Base-by-base conservation (phyloP, 305 asterid genomes). In the Fraxinus sp. region DNA sequence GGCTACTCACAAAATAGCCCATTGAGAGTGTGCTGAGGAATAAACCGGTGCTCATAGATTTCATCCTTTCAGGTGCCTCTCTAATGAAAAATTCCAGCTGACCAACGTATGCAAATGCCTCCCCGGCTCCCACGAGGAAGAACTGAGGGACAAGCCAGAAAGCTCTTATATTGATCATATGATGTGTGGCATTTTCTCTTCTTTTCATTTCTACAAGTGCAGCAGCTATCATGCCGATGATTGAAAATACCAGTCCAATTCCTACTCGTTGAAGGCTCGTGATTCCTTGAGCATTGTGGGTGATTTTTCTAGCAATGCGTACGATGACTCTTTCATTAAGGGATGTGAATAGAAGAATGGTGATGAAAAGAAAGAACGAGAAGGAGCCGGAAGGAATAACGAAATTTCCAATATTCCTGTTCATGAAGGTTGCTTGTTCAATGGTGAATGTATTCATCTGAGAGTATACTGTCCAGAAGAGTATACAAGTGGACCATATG, bases 41-140 rank as follows among this genome's bases (percentile, higher is more conserved):
- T 36, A 95, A 78, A 4, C 97, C 98, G 0, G 97, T 95, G 83
- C 98, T 92, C 95, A 95, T 89, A 0, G 98, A 95, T 86, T 95
- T 95, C 98, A 95, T 95, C 89, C 93, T 86, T 85, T 89, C 97
- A 0, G 98, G 97, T 26, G 95, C 97, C 86, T 95, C 98, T 18
- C 95, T 83, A 33, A 93, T 93, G 83, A 95, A 95, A 77, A 94
- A 94, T 88, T 94, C 98, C 0, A 94, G 91, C 90, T 93, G 97
- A 4, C 98, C 98, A 0, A 93, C 98, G 18, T 93, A 95, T 2
- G 94, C 97, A 78, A 95, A 95, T 1, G 97, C 97, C 79, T 95
- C 98, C 1, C 97, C 97, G 0, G 97, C 97, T 55, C 98, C 98
- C 0, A 95, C 97, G 0, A 95, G 83, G 82, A 92, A 92, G 74